Base-by-base conservation (phyloP, 176 grass and related monocot genomes). In the Rhynchospora breviuscula region DNA sequence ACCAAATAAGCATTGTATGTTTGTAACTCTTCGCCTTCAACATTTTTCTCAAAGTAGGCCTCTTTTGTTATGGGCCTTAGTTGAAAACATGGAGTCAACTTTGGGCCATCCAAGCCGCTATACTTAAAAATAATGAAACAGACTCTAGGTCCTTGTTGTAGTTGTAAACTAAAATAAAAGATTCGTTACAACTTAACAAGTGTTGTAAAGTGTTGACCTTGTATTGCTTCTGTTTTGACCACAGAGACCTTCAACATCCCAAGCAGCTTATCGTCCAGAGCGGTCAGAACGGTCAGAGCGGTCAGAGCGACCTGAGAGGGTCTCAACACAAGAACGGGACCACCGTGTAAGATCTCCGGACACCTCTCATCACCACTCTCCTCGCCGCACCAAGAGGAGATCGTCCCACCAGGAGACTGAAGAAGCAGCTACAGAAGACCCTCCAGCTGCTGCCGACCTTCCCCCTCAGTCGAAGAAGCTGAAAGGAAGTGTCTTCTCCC, bases 401-500 rank as follows among this genome's bases (percentile, higher is more conserved):
- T 85, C 88, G 65, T 87, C 85, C 7, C 90, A 95, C 69, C 93
- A 69, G 44, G 88, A 90, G 77, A 88, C 93, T 25, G 81, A 82
- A 35, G 10, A 84, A 86, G 9, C 78, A 86, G 67, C 85, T 49
- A 29, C 86, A 65, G 29, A 89, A 29, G 22, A 85, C 67, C 9
- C 88, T 54, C 18, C 88, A 62, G 18, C 87, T 81, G 11, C 3
- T 69, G 52, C 80, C 74, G 85, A 86, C 64, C 44, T 84, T 1
- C 74, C 86, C 10, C 77, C 77, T 19, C 67, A 47, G 57, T 85
- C 92, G 6, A 67, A 79, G 33, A 93, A 92, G 83, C 87, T 89
- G 4, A 99, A 99, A 76, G 91, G 79, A 40, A 95, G 97, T 85
- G 97, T 99, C 54, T 95, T 96, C 88, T 92, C 93, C 51, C 91